A percentile compares a stretch with the other conserved stretches of the same genome.
phyloP scores from a whole-genome alignment of 352 stramenopile species.

The Thalassiosira sp. region DNA sequence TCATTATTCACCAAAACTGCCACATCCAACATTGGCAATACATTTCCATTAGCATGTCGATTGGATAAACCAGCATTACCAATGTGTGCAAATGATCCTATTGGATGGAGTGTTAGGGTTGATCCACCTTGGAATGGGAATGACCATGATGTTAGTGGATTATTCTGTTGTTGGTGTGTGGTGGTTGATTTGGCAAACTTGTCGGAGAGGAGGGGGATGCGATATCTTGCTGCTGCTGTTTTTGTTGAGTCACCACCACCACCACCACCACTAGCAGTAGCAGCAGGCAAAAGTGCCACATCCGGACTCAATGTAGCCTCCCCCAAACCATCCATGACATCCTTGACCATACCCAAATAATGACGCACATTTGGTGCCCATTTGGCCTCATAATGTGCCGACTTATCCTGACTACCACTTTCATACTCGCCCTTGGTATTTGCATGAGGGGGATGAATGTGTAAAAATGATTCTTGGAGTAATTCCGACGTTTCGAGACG shows the following conservation, averaged over 20 bases:
- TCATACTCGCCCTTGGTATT: not conserved
- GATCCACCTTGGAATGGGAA: constrained; percentile 26
- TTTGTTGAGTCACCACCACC: too few species aligned
- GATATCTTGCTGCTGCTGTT: too few species aligned
- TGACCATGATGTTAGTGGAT: constrained; percentile 6
- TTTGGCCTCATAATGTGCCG: constrained; percentile 42
- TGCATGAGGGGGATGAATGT: constrained; percentile 29
- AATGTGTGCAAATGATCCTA: constrained; percentile 33
- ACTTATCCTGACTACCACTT: too few species aligned
- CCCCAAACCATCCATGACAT: constrained; percentile 15
- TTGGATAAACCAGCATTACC: constrained; percentile 67
- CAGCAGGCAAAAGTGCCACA: not conserved
- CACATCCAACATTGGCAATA: constrained; percentile 67
- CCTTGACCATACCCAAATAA: constrained; percentile 53
- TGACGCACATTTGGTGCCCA: constrained; percentile 47
- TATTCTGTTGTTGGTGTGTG: constrained; percentile 7
- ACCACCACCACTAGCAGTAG: too few species aligned
- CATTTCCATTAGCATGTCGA: constrained; percentile 65
- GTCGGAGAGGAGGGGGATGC: constrained; percentile 33
- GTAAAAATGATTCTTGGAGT: constrained; percentile 63
- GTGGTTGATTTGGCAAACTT: constrained; percentile 34
- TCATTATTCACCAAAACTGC: constrained; percentile 42
- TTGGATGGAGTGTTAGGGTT: constrained; percentile 18
- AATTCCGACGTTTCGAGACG: constrained; percentile 65
- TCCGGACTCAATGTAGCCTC: constrained; percentile 14